Conservation (phyloP, 495 filamentous ascomycete genomes). For the Neurospora sublineolata region DNA sequence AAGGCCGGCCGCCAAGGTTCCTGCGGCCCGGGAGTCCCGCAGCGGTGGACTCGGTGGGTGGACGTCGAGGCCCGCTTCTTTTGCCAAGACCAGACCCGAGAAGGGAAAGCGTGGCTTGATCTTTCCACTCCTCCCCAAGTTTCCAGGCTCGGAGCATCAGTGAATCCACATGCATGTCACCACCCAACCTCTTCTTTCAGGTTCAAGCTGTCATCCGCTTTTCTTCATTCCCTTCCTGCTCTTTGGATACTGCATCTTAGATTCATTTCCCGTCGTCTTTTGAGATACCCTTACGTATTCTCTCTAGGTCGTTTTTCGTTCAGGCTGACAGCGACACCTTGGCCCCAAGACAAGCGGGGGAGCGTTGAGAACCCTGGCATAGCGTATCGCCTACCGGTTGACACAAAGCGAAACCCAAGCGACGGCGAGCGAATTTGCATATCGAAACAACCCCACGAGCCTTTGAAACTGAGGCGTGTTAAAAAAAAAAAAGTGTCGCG, state of each 20-base stretch:
- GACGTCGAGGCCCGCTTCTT: background rate
- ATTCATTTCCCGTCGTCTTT: background rate
- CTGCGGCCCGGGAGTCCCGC: background rate
- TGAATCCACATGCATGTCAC: background rate
- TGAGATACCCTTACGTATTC: background rate
- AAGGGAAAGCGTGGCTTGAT: background rate
- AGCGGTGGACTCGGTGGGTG: background rate
- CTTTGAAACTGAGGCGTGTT: background rate
- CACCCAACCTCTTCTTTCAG: background rate
- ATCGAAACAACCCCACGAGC: background rate
- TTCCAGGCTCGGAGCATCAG: background rate
- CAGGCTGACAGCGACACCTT: background rate
- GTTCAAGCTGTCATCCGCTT: background rate
- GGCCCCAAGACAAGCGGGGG: background rate
- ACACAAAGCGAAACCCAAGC: background rate
- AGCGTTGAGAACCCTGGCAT: background rate
- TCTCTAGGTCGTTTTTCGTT: background rate
- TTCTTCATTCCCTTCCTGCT: background rate
- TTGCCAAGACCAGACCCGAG: background rate
- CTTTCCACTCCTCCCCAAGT: background rate
- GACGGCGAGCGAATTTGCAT: background rate
- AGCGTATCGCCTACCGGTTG: background rate
- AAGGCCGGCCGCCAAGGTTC: background rate
- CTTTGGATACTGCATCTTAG: background rate
- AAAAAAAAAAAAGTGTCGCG: too few relatives aligned